These are phyloP conservation scores for Lizonia empirigonia DNA, from an alignment of 2,329 filamentous ascomycete genomes.

Conservation along the genomic window DNA sequence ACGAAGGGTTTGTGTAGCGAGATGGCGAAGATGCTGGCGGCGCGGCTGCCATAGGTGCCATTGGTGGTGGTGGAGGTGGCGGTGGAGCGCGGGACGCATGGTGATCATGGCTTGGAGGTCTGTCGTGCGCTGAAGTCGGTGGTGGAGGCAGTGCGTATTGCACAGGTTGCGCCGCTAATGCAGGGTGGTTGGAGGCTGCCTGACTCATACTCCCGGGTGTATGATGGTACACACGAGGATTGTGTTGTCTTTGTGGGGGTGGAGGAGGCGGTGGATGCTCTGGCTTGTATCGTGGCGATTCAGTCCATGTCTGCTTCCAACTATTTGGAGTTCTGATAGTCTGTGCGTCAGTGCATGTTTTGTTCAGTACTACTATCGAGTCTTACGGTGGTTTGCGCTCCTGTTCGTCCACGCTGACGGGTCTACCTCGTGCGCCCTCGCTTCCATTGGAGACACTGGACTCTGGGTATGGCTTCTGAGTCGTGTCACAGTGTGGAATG, in stretches of 20 bases:
- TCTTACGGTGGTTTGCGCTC: conserved; percentile 36
- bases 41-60: conserved; percentile 22
- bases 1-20: conserved; percentile 32
- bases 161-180: conserved; percentile 17
- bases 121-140: conserved; percentile 52
- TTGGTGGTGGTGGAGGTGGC: conserved; percentile 26
- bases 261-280: conserved; percentile 17
- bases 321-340: conserved; percentile 5
- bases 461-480: conserved; percentile 34
- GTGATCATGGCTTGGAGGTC: conserved; percentile 27
- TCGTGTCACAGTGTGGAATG: conserved; percentile 41
- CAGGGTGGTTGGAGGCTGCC: conserved; percentile 24
- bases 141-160: conserved; percentile 8
- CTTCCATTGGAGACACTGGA: conserved; percentile 22
- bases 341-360: conserved; percentile 1
- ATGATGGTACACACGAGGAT: conserved; percentile 39
- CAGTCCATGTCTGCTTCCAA: conserved; percentile 8
- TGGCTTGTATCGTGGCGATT: conserved; percentile 10
- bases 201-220: conserved; percentile 35
- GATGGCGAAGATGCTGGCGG: conserved; percentile 27
- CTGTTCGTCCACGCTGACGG: conserved; percentile 54
- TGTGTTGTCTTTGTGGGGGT: conserved; percentile 34
- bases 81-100: conserved; percentile 18
- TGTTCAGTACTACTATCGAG: neutral
- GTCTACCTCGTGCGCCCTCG: conserved; percentile 54